phyloP scores from a whole-genome alignment of 768 basidiomycete genomes.

The Termitomyces sp. region DNA sequence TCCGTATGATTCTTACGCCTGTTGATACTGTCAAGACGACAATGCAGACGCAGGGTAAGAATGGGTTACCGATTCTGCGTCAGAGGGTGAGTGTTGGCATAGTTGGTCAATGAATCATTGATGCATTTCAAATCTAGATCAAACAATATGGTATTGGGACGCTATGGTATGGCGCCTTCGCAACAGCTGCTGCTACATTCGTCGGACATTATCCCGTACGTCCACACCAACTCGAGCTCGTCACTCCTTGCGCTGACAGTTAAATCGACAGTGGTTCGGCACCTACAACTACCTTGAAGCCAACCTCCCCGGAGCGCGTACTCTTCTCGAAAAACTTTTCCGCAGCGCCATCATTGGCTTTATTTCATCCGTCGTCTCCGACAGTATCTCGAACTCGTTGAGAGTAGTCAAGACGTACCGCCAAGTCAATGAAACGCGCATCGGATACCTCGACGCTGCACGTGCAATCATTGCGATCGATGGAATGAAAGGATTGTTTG shows the following conservation, averaged over 20 bases:
- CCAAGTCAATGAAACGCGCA: conserved; percentile 80
- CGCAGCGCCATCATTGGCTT: conserved; percentile 94
- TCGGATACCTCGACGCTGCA: conserved; percentile 79
- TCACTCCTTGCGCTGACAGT: background rate
- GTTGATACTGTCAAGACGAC: conserved; percentile 96
- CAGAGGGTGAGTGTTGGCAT: conserved; percentile 45
- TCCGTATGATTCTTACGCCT: conserved; percentile 90
- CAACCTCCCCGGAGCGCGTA: conserved; percentile 55
- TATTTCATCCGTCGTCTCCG: conserved; percentile 78
- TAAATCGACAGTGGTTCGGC: conserved; percentile 62
- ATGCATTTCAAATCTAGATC: conserved; percentile 39
- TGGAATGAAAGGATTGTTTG: conserved; percentile 78
- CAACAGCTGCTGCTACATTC: conserved; percentile 91
- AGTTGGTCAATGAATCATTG: background rate
- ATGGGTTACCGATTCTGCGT: conserved; percentile 63
- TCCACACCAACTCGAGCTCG: conserved; percentile 1
- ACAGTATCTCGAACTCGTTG: conserved; percentile 84
- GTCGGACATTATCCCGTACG: conserved; percentile 86
- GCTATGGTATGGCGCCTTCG: conserved; percentile 89
- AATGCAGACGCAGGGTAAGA: conserved; percentile 83
- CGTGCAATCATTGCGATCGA: conserved; percentile 72
- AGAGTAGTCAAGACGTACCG: conserved; percentile 95
- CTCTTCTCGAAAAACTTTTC: conserved; percentile 52
- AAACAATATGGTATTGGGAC: conserved; percentile 72
- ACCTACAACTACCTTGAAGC: conserved; percentile 81